These are phyloP conservation scores for Paecilomyces formosus DNA, from an alignment of 2,329 filamentous ascomycete species.

Conservation along the genomic window DNA sequence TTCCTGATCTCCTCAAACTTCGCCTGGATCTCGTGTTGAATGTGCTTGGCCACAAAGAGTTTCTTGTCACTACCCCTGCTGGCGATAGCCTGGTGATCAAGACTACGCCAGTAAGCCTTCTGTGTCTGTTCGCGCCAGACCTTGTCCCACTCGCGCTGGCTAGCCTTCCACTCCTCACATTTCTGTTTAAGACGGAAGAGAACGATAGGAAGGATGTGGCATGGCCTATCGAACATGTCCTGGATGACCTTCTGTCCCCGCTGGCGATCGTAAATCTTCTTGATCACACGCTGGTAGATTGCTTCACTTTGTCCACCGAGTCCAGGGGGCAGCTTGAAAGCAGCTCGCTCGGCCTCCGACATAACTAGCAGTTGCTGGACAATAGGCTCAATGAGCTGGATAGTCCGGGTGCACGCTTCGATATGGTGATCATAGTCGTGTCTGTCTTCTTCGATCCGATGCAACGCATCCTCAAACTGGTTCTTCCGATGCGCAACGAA, in stretches of 20 bases:
- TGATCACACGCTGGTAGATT: slow-evolving; percentile 93
- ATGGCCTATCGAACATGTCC: slow-evolving; percentile 77
- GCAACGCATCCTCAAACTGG: slow-evolving; percentile 83
- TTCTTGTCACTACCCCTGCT: slow-evolving; percentile 87
- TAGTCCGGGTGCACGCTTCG: slow-evolving; percentile 87
- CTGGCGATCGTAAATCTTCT: slow-evolving; percentile 90
- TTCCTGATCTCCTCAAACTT: slow-evolving; percentile 87
- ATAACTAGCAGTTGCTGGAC: slow-evolving; percentile 83
- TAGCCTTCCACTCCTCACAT: slow-evolving; percentile 95
- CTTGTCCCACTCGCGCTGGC: slow-evolving; percentile 96
- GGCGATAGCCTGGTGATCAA: slow-evolving; percentile 92
- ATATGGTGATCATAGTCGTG: slow-evolving; percentile 99
- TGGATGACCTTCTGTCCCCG: slow-evolving; percentile 77
- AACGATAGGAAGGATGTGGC: slow-evolving; percentile 80
- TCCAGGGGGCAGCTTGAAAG: slow-evolving; percentile 72
- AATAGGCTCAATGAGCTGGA: slow-evolving; percentile 90
- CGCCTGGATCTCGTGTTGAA: slow-evolving; percentile 84
- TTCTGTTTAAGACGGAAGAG: slow-evolving; percentile 89
- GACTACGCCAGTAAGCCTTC: slow-evolving; percentile 87
- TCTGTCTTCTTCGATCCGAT: slow-evolving; percentile 94
- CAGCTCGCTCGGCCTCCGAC: slow-evolving; percentile 61
- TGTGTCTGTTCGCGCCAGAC: slow-evolving; percentile 96
- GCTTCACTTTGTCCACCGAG: slow-evolving; percentile 90
- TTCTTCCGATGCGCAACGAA: slow-evolving; percentile 99
- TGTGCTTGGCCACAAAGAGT: slow-evolving; percentile 79